phyloP scores from a whole-genome alignment of 352 stramenopile genomes.

The Phytophthora brassicae region DNA sequence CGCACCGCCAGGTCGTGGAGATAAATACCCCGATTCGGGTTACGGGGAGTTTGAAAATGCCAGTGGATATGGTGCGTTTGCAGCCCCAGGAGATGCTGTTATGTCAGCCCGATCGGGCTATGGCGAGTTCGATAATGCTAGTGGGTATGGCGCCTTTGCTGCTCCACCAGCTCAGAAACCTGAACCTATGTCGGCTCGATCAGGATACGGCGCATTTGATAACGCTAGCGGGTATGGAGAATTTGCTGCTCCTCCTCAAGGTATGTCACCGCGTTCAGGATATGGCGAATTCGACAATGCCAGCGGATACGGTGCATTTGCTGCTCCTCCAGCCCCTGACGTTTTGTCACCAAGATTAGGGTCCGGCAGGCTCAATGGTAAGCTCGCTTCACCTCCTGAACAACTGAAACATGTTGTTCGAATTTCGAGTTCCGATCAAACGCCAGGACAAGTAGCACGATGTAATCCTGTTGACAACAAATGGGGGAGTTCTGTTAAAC shows the following conservation, averaged over 20 bases:
- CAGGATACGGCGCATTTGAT: slow-evolving; percentile 17
- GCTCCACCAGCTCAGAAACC: slow-evolving; percentile 2
- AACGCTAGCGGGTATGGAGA: slow-evolving; percentile 35
- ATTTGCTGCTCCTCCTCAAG: slow-evolving; percentile 4
- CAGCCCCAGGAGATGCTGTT: not conserved
- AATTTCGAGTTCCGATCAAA: not conserved
- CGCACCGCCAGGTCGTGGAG: not conserved
- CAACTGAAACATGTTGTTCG: not conserved
- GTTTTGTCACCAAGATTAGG: slow-evolving; percentile 10
- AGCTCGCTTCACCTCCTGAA: slow-evolving; percentile 2
- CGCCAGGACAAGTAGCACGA: not conserved
- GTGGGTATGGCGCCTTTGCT: slow-evolving; percentile 21
- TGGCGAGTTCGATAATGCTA: slow-evolving; percentile 35
- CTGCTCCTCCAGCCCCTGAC: not conserved
- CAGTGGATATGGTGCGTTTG: slow-evolving; percentile 33
- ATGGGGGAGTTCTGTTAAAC: slow-evolving; percentile 19
- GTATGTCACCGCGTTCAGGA: slow-evolving; percentile 20
- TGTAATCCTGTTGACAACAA: not conserved
- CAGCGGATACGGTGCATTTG: slow-evolving; percentile 26
- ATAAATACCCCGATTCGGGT: slow-evolving; percentile 22
- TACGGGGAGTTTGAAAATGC: slow-evolving; percentile 34
- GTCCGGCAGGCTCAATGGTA: slow-evolving; percentile 22
- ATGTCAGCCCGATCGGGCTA: slow-evolving; percentile 34
- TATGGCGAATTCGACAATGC: slow-evolving; percentile 28
- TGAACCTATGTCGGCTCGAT: slow-evolving; percentile 10